Conservation (phyloP, 345 rosid species). For the Jatropha curcas region DNA sequence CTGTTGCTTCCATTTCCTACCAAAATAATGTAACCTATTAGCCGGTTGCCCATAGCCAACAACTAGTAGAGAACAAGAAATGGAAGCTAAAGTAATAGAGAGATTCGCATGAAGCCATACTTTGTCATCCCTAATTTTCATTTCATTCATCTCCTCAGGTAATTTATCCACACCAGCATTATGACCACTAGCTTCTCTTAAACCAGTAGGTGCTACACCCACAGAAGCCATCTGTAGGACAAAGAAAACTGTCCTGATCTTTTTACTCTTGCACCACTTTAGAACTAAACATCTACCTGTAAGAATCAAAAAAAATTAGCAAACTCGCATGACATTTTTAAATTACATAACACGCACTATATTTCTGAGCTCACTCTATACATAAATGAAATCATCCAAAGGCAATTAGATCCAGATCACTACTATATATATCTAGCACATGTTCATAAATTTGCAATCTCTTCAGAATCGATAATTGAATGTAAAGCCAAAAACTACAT, state of each 20-base stretch:
- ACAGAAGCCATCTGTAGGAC: conserved; percentile 32
- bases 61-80: not conserved
- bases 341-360: not conserved
- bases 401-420: not conserved
- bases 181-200: conserved; percentile 35
- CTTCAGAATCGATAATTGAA: not conserved
- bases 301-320: not conserved
- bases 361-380: not conserved
- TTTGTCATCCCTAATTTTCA: conserved; percentile 63
- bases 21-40: conserved; percentile 8
- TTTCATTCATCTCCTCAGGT: conserved; percentile 62
- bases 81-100: not conserved
- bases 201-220: conserved; percentile 31
- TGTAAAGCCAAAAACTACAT: not conserved
- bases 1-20: conserved; percentile 92
- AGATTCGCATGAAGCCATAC: conserved; percentile 5
- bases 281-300: conserved; percentile 37
- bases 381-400: not conserved
- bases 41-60: not conserved
- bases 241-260: conserved; percentile 21
- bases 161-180: conserved; percentile 36
- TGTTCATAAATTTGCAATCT: not conserved
- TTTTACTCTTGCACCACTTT: conserved; percentile 20
- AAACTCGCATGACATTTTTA: conserved; percentile 1
- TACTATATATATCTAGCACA: not conserved